A percentile compares a stretch with the other conserved stretches of the same genome.
Evolutionary conservation across 768 basidiomycete species (phyloP).

Genomic region (Kwoniella sp.): DNA sequence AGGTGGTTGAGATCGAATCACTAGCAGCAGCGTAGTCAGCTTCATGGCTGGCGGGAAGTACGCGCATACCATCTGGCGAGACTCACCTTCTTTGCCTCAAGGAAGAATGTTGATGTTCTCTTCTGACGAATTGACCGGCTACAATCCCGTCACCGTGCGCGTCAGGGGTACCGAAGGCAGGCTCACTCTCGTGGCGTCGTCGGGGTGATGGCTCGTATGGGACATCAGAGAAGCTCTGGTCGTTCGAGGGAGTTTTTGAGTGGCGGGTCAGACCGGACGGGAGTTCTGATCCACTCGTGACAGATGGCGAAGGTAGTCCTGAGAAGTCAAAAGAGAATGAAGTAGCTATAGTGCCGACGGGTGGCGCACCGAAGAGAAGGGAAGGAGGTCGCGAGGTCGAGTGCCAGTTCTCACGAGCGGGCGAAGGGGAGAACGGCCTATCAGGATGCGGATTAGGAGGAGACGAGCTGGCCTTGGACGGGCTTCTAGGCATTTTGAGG

Average conservation of each 20-base stretch:
- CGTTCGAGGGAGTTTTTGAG: conserved; percentile 5
- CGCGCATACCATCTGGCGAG: background rate
- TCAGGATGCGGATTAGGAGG: conserved; percentile 13
- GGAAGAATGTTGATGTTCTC: background rate
- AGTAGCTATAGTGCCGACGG: conserved; percentile 22
- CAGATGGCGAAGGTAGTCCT: conserved; percentile 30
- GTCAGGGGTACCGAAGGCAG: background rate
- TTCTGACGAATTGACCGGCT: background rate
- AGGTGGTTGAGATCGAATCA: conserved; percentile 35
- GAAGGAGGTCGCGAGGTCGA: conserved; percentile 42
- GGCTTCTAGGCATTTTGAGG: conserved; percentile 15
- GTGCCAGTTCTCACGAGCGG: conserved; percentile 43
- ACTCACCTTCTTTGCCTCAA: background rate
- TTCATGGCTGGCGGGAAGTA: no score
- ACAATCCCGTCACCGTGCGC: background rate
- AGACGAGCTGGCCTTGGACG: background rate
- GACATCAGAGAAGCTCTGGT: background rate
- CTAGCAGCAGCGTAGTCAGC: no score
- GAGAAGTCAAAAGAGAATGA: conserved; percentile 24
- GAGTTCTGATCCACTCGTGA: background rate
- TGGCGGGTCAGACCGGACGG: background rate
- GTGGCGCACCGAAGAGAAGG: conserved; percentile 37
- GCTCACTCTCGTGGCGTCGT: conserved; percentile 10
- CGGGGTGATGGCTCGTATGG: background rate
- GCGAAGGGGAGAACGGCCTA: conserved; percentile 48